Percentiles rank a stretch among this genome's conserved stretches.
Conservation (phyloP, 139 green algal species). For the Astrephomene gubernaculifera region DNA sequence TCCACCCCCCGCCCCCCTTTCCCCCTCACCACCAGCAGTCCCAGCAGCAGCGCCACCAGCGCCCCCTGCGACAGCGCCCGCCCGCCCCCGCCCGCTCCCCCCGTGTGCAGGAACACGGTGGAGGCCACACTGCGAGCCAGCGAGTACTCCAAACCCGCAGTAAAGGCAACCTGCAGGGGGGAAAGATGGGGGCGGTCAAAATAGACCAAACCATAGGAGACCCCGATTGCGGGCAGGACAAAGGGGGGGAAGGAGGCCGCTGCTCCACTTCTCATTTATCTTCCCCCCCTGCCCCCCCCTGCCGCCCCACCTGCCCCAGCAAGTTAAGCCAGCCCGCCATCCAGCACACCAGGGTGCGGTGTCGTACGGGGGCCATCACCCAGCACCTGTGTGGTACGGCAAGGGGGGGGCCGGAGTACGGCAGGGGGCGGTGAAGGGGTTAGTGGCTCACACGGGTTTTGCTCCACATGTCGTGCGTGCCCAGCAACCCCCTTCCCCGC, state of each 20-base stretch:
- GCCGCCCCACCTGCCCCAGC: conserved; percentile 42
- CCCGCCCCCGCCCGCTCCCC: not conserved
- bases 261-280: too few species aligned
- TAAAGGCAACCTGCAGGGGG: conserved; percentile 46
- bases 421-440: too few species aligned
- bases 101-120: conserved; percentile 42
- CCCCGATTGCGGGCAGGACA: not conserved
- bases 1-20: not conserved
- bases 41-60: not conserved
- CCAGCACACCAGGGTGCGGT: conserved; percentile 28
- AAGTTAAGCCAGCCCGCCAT: conserved; percentile 62
- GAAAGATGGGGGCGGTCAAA: conserved; percentile 46
- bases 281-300: too few species aligned
- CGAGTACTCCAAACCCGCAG: conserved; percentile 29
- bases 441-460: too few species aligned
- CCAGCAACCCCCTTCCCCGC: too few species aligned
- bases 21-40: not conserved
- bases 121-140: conserved; percentile 49
- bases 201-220: too few species aligned
- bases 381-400: not conserved
- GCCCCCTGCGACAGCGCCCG: not conserved
- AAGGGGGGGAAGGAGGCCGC: not conserved
- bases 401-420: not conserved
- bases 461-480: too few species aligned
- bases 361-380: conserved; percentile 10